Evolutionary conservation across 495 filamentous ascomycete species (phyloP).

Genomic region (Penicilliopsis zonata): DNA sequence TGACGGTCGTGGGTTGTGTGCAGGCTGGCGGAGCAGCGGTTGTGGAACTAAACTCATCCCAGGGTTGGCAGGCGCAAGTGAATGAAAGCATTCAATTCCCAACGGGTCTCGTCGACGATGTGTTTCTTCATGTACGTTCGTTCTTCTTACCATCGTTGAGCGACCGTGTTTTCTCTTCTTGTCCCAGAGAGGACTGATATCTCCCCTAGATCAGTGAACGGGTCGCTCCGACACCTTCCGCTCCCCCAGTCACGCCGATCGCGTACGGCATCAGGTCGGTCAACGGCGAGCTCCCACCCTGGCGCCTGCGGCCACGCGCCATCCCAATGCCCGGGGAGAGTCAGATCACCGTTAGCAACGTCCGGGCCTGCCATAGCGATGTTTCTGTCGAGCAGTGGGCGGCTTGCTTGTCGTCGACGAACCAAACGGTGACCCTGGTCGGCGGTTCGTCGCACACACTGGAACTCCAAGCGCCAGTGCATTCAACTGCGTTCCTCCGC

Average conservation of each 20-base stretch:
- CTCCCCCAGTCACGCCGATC: slow-evolving; percentile 5
- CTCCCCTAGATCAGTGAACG: slow-evolving; percentile 32
- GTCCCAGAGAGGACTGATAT: too few species aligned
- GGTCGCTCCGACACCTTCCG: slow-evolving; percentile 5
- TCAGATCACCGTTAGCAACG: slow-evolving; percentile 4
- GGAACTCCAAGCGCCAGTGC: slow-evolving; percentile 21
- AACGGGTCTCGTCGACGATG: slow-evolving; percentile 21
- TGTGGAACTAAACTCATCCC: slow-evolving; percentile 10
- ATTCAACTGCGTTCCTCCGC: slow-evolving; percentile 24
- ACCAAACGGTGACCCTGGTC: slow-evolving; percentile 8
- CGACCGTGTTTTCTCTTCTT: too few species aligned
- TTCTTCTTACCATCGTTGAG: too few species aligned
- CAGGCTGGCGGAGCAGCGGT: slow-evolving; percentile 7
- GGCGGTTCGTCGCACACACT: slow-evolving; percentile 13
- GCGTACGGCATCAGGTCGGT: slow-evolving; percentile 16
- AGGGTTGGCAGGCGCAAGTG: slow-evolving; percentile 12
- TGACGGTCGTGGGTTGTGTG: slow-evolving; percentile 18
- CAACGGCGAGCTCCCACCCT: slow-evolving; percentile 25
- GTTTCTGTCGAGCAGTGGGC: slow-evolving; percentile 9
- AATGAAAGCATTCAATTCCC: slow-evolving; percentile 21
- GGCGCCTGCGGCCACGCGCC: slow-evolving; percentile 17
- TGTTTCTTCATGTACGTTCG: slow-evolving; percentile 29
- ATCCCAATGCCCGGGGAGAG: slow-evolving; percentile 23
- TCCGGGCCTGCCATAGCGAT: slow-evolving; percentile 14
- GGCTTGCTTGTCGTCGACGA: slow-evolving; percentile 2